phyloP scores from a whole-genome alignment of 768 basidiomycete species.

The Infundibulicybe gibba region DNA sequence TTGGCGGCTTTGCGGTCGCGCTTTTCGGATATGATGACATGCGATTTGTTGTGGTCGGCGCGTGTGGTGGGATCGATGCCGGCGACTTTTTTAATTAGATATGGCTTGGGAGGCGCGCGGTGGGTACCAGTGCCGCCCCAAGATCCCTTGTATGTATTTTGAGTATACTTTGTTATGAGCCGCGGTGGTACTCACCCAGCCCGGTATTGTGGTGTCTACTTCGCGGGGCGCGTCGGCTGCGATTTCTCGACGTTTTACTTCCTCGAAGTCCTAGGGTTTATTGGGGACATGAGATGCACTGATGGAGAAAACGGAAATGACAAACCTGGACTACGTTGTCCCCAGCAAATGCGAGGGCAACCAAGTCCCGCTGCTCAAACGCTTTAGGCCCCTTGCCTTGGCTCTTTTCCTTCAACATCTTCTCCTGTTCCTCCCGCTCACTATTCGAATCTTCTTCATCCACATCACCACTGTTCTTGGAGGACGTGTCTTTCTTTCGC shows the following conservation, averaged over 20 bases:
- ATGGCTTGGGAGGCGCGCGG: constrained; percentile 56
- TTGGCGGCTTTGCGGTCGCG: constrained; percentile 91
- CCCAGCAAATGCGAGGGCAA: constrained; percentile 93
- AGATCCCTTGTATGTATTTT: constrained; percentile 55
- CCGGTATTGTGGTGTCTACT: constrained; percentile 87
- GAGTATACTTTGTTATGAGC: constrained; percentile 1
- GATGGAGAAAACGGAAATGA: constrained; percentile 1
- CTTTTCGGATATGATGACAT: constrained; percentile 95
- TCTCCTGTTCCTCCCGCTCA: constrained; percentile 71
- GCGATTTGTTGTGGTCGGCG: constrained; percentile 78
- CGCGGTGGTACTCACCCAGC: constrained; percentile 68
- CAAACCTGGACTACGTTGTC: constrained; percentile 91
- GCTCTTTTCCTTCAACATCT: constrained; percentile 38
- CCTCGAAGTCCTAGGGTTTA: constrained; percentile 84
- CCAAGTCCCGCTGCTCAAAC: constrained; percentile 89
- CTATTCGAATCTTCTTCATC: constrained; percentile 54
- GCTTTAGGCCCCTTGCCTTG: constrained; percentile 51
- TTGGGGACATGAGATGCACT: constrained; percentile 2
- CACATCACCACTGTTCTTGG: constrained; percentile 36
- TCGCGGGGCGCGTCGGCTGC: constrained; percentile 84
- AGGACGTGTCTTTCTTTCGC: constrained; percentile 36
- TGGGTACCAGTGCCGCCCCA: constrained; percentile 85
- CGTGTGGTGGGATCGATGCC: constrained; percentile 79
- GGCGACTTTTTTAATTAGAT: constrained; percentile 76
- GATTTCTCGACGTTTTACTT: constrained; percentile 77